Evolutionary conservation across 768 basidiomycete genomes (phyloP), one percentile per base, ranked within the genome.

Genomic region (Postia placenta): DNA sequence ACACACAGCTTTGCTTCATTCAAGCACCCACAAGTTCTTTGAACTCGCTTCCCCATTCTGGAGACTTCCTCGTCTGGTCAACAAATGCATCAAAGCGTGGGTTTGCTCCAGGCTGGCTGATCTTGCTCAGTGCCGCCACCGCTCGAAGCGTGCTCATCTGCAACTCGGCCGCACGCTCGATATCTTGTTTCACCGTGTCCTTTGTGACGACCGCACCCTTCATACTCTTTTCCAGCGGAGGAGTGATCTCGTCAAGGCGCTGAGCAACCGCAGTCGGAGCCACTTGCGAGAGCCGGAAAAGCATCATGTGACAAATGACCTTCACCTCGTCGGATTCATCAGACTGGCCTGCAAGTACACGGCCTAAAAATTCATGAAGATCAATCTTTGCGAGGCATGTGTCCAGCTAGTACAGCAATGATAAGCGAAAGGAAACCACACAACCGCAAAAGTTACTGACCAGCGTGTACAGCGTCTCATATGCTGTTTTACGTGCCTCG

Each of bases 321-420:
- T 97, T 97, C 73, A 99, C 90, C 64, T 98, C 96, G 64, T 98
- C 93, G 4, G 89, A 89, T 47, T 87, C 85, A 64, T 99, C 96
- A 2, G 76, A 72, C 11, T 98, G 79, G 1, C 92, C 94, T 1
- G 80, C 78, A 43, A 95, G 75, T 40, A 97, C 85, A 40, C 83
- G 79, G 20, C 74, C 76, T 20, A 97, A 75, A 73, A 95, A 93
- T 38, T 86, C 82, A 54, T 88, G 81, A 17, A 96, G 72, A 61
- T 96, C 94, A 42, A 99, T 78, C 62, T 87, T 89, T 50, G 77
- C 73, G 49, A 97, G 75, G 64, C 92, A 97, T 2, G 92, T 97
- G 58, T 95, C 92, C 50, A 96, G 79, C 91, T 93, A 50, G 36
- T 22, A 3, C 15, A 9, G 14, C 12, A 12, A 15, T 43, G 20